Evolutionary conservation across 768 basidiomycete species (phyloP).

Genomic region (Amanita brunnescens): DNA sequence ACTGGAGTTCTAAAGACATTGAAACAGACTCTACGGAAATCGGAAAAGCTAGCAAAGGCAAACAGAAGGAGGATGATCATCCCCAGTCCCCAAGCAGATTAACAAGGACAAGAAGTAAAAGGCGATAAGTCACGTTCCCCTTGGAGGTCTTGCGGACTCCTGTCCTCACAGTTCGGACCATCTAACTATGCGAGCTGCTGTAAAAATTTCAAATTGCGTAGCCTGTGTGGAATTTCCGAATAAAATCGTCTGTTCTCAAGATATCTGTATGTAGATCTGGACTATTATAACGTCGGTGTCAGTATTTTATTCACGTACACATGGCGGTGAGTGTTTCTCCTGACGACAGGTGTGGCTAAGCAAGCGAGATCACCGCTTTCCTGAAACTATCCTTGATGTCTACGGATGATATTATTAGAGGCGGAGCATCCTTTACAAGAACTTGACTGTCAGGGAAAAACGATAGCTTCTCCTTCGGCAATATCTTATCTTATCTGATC

Average conservation of each 20-base stretch:
- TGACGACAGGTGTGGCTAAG: not conserved
- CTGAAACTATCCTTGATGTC: not conserved
- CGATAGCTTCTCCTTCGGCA: not conserved
- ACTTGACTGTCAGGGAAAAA: not conserved
- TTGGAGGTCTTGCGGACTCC: not conserved
- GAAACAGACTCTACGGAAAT: conserved; percentile 27
- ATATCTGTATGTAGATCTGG: not conserved
- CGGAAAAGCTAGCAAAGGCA: conserved; percentile 19
- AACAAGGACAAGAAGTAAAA: conserved; percentile 17
- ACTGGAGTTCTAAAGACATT: conserved; percentile 40
- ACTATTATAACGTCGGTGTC: not conserved
- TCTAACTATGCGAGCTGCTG: not conserved
- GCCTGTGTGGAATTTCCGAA: not conserved
- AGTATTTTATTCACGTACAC: not conserved
- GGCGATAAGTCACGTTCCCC: conserved; percentile 1
- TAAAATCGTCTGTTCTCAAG: not conserved
- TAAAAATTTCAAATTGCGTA: not conserved
- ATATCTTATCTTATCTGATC: not conserved
- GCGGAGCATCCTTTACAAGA: not conserved
- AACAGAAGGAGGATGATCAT: conserved; percentile 26
- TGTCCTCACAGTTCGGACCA: not conserved
- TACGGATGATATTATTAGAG: not conserved
- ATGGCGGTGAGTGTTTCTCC: not conserved
- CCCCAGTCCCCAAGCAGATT: conserved; percentile 16
- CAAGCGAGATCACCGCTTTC: not conserved